Evolutionary conservation across 2,329 filamentous ascomycete genomes (phyloP).

Genomic region (Byssothecium circinans): DNA sequence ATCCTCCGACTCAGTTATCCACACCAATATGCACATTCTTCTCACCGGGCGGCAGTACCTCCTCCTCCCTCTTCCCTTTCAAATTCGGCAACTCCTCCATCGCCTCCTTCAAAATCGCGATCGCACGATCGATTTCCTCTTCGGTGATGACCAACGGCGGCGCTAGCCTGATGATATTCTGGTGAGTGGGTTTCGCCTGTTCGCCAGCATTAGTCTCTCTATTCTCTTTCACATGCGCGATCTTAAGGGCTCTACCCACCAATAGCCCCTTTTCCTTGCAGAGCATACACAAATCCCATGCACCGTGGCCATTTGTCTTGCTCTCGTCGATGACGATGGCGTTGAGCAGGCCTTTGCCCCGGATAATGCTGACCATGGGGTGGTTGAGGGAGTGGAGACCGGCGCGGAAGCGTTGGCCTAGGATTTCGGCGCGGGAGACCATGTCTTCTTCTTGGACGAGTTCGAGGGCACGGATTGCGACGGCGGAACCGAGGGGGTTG

Average conservation of each 20-base stretch:
- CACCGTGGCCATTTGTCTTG: conserved; percentile 79
- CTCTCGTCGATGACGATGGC: conserved; percentile 94
- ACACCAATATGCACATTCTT: conserved; percentile 63
- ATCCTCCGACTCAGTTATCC: conserved; percentile 53
- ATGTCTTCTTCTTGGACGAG: conserved; percentile 90
- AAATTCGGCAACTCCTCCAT: conserved; percentile 76
- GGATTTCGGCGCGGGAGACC: conserved; percentile 75
- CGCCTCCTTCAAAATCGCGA: conserved; percentile 79
- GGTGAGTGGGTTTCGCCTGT: conserved; percentile 96
- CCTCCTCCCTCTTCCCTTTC: conserved; percentile 55
- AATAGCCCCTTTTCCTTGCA: conserved; percentile 93
- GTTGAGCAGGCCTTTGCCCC: conserved; percentile 93
- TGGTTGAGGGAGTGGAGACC: conserved; percentile 74
- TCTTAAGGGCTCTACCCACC: conserved; percentile 61
- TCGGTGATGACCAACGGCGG: conserved; percentile 94
- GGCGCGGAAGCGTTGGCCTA: conserved; percentile 82
- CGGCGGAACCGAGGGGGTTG: conserved; percentile 91
- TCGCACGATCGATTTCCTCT: conserved; percentile 74
- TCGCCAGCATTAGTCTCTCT: conserved; percentile 27
- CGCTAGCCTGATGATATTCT: conserved; percentile 98
- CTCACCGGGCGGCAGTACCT: conserved; percentile 61
- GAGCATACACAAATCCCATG: conserved; percentile 95
- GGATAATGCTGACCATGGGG: conserved; percentile 77
- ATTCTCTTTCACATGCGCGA: conserved; percentile 37
- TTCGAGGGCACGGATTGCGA: conserved; percentile 93